Evolutionary conservation across 106 monocot genomes (phyloP), one percentile per base, ranked within the genome.

Genomic region (Allium sativum): DNA sequence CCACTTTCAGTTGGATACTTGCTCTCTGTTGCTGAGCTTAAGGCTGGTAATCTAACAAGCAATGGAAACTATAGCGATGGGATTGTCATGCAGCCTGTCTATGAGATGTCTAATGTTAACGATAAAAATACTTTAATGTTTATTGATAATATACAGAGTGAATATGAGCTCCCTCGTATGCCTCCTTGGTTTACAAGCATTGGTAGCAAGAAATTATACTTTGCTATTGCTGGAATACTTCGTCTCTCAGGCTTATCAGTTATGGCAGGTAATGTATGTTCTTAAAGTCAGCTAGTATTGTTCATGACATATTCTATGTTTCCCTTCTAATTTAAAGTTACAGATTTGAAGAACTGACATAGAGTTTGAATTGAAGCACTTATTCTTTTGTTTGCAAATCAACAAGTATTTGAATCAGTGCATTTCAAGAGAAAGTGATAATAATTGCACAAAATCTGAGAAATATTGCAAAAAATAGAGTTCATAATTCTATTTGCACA

Each of bases 111-210:
- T 48, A 12, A 68, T 42, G 14, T 76, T 0, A 59, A 73, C 31
- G 65, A 71, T 53, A 52, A 53, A 4, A 44, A 64, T 53, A 67
- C 71, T 52, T 17, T 55, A 56, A 40, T 62, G 70, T 12, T 52
- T 61, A 6, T 31, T 42, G 65, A 54, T 31, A 50, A 45, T 47
- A 19, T 58, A 56, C 10, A 20, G 14, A 18, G 21, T 65, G 72
- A 70, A 53, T 75, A 67, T 70, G 84, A 78, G 46, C 66, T 98
- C 53, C 91, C 96, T 72, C 78, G 50, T 59, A 79, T 98, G 77
- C 96, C 96, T 61, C 96, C 96, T 59, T 98, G 96, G 91, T 91
- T 98, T 82, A 16, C 74, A 62, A 56, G 70, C 59, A 45, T 77
- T 58, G 77, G 78, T 17, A 82, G 70, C 62, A 57, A 88, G 64